A percentile compares a stretch with the other conserved stretches of the same genome.
These are phyloP conservation scores for Boletus sensibilis DNA, from an alignment of 768 basidiomycete species.

Conservation along the genomic window DNA sequence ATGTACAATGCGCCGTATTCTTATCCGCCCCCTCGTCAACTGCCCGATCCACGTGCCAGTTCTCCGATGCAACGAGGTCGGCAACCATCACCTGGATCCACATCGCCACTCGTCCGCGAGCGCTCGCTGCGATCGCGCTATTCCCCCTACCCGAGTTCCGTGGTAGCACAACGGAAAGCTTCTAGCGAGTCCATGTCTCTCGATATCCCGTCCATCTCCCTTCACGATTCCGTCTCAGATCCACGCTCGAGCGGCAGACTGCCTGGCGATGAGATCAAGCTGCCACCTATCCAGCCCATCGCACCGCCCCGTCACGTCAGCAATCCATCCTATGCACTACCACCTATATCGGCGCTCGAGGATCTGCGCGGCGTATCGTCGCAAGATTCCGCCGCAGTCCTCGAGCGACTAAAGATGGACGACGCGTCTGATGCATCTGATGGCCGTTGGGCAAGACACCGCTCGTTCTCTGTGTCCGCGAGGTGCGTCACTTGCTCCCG, in stretches of 20 bases:
- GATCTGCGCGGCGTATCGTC: constrained; percentile 51
- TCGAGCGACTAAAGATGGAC: constrained; percentile 59
- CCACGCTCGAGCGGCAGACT: constrained; percentile 21
- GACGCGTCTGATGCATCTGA: constrained; percentile 36
- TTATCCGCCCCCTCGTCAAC: constrained; percentile 31
- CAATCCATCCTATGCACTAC: constrained; percentile 52
- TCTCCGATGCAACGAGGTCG: constrained; percentile 34
- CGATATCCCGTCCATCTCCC: constrained; percentile 36
- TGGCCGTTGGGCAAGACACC: constrained; percentile 40
- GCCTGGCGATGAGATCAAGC: constrained; percentile 37
- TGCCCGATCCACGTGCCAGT: constrained; percentile 28
- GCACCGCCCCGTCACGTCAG: constrained; percentile 26
- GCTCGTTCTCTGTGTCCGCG: constrained; percentile 43
- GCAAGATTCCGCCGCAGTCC: constrained; percentile 62
- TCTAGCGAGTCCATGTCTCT: constrained; percentile 32
- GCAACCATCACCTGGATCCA: constrained; percentile 25
- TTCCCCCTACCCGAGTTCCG: constrained; percentile 45
- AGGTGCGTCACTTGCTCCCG: constrained; percentile 21
- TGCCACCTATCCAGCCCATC: constrained; percentile 44
- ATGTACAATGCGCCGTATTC: constrained; percentile 29
- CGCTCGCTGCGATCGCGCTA: constrained; percentile 35
- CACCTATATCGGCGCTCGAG: constrained; percentile 69
- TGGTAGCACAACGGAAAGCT: constrained; percentile 23
- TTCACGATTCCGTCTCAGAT: constrained; percentile 33
- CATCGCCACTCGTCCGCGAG: constrained; percentile 26